A percentile compares a stretch with the other conserved stretches of the same genome.
Conservation (phyloP, 768 basidiomycete species). For the Tricholoma hemisulphureum region DNA sequence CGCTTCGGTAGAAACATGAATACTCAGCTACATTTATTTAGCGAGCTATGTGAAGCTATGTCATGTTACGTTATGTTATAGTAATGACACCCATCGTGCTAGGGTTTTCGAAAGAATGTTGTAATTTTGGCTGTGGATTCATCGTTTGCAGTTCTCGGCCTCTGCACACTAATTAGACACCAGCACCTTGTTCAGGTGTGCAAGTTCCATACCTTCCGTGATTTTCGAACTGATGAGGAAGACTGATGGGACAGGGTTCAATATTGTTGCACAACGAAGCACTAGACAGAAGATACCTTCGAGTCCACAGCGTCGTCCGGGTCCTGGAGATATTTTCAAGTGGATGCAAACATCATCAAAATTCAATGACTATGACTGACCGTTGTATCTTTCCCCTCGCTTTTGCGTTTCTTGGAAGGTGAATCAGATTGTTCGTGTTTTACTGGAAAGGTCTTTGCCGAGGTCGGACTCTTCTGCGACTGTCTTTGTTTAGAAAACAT, state of each 20-base stretch:
- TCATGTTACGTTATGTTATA: neutral
- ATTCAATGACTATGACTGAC: neutral
- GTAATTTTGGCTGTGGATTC: neutral
- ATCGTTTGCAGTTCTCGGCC: neutral
- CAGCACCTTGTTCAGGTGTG: neutral
- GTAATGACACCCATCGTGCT: neutral
- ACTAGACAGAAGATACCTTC: neutral
- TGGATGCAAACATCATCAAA: neutral
- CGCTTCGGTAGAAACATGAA: too few species aligned
- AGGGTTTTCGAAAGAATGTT: neutral
- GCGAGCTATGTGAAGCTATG: too few species aligned
- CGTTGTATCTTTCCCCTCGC: neutral
- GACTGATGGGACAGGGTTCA: neutral
- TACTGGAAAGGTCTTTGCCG: neutral
- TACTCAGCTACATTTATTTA: too few species aligned
- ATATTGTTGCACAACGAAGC: neutral
- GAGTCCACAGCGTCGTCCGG: neutral
- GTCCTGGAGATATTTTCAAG: neutral
- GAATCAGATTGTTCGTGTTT: conserved; percentile 8
- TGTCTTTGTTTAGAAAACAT: conserved; percentile 69
- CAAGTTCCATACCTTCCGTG: neutral
- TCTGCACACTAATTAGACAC: neutral
- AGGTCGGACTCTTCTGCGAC: neutral
- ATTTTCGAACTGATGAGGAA: neutral
- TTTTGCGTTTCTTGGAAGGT: neutral